Percentiles rank a stretch among this genome's conserved stretches.
Evolutionary conservation across 2,329 filamentous ascomycete genomes (phyloP).

Genomic region (Emergomyces africanus): DNA sequence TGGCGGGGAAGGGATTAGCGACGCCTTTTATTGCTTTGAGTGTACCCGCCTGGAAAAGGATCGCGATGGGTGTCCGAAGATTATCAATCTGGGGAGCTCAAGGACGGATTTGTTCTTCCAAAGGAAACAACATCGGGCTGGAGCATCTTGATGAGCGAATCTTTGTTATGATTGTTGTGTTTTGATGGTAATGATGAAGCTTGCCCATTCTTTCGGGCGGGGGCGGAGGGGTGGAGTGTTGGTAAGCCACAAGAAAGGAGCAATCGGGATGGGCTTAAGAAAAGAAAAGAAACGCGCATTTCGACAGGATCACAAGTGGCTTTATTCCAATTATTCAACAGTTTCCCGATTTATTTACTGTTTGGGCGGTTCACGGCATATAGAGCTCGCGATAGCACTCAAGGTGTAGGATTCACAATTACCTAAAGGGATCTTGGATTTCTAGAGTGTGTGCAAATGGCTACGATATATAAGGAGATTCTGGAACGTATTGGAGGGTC

Average conservation of each 20-base stretch:
- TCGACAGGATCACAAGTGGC: neutral
- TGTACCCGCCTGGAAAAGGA: constrained; percentile 96
- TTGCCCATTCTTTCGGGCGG: neutral
- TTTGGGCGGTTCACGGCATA: neutral
- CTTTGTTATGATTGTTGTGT: neutral
- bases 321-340: neutral
- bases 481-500: neutral
- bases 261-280: neutral
- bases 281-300: neutral
- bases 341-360: neutral
- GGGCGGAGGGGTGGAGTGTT: neutral
- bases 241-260: neutral
- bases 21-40: constrained; percentile 99
- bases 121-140: constrained; percentile 42
- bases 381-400: neutral
- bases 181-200: neutral
- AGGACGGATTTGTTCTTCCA: constrained; percentile 81
- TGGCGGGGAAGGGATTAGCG: constrained; percentile 93
- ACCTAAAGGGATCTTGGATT: neutral
- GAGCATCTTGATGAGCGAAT: neutral
- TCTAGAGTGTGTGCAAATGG: neutral
- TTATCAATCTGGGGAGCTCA: constrained; percentile 93
- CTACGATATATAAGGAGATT: neutral
- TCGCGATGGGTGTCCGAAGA: constrained; percentile 94
- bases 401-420: neutral